Evolutionary conservation across 2,329 filamentous ascomycete genomes (phyloP), one percentile per base, ranked within the genome.

Genomic region (Aspergillus candidus): DNA sequence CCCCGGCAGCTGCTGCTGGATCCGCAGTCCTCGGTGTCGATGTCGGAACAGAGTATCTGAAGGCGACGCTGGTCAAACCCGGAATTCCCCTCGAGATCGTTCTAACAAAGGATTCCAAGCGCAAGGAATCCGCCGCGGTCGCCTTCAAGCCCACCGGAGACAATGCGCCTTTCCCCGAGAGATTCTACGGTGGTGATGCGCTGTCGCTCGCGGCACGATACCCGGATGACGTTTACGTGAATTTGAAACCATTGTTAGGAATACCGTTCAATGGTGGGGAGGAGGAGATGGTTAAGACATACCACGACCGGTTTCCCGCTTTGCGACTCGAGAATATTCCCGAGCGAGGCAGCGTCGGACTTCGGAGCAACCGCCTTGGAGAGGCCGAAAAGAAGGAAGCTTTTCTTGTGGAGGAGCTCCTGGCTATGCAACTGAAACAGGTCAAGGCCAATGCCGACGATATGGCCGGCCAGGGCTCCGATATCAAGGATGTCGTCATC

Each of bases 21-120:
- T 80, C 88, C 7, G 88, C 88, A 41, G 90, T 97, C 13, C 75
- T 98, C 15, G 93, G 93, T 51, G 79, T 98, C 59, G 93, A 98
- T 69, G 77, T 98, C 43, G 93, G 93, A 55, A 96, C 93, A 44
- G 88, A 95, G 67, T 96, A 94, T 72, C 86, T 98, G 72, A 98
- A 97, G 74, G 91, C 91, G 22, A 83, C 87, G 11, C 80, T 98
- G 34, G 91, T 98, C 50, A 97, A 97, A 72, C 93, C 93, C 2
- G 93, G 93, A 49, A 91, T 94, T 41, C 93, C 93, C 10, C 87
- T 98, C 63, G 93, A 98, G 56, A 97, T 98, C 54, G 91, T 98
- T 66, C 79, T 96, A 44, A 96, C 90, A 27, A 98, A 97, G 67
- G 93, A 98, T 71, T 96, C 93, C 27, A 87, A 94, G 68, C 85